phyloP scores from a whole-genome alignment of 192 early-diverging fungal species.

The Chytriomyces hyalinus region DNA sequence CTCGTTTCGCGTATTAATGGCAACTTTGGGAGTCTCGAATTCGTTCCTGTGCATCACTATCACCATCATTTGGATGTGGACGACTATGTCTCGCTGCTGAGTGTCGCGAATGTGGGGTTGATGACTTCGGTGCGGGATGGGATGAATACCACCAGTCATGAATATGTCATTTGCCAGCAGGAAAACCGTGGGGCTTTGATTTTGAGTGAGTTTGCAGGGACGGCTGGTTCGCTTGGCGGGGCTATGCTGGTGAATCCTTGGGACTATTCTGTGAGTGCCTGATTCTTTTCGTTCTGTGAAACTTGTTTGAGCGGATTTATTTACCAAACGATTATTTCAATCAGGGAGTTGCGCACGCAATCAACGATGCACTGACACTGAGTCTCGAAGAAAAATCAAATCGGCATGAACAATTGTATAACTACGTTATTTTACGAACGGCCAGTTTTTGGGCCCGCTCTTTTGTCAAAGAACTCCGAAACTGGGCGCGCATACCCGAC shows the following conservation, averaged over 20 bases:
- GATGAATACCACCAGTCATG: slow-evolving; percentile 96
- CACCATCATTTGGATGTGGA: slow-evolving; percentile 91
- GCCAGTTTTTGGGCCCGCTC: slow-evolving; percentile 86
- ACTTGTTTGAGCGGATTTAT: not conserved
- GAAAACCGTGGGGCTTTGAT: slow-evolving; percentile 82
- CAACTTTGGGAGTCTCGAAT: slow-evolving; percentile 92
- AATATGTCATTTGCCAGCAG: slow-evolving; percentile 91
- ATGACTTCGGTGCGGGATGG: slow-evolving; percentile 94
- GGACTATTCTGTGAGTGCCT: slow-evolving; percentile 68
- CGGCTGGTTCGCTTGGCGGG: slow-evolving; percentile 86
- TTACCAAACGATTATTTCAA: not conserved
- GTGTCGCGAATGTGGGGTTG: slow-evolving; percentile 90
- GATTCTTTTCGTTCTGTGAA: not conserved
- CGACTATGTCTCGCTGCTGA: slow-evolving; percentile 93
- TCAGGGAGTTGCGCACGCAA: slow-evolving; percentile 82
- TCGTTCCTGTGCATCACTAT: slow-evolving; percentile 91
- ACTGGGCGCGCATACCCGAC: slow-evolving; percentile 51
- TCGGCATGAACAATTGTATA: slow-evolving; percentile 83
- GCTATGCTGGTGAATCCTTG: slow-evolving; percentile 95
- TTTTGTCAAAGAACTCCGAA: slow-evolving; percentile 77
- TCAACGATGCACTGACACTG: slow-evolving; percentile 88
- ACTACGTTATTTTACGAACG: slow-evolving; percentile 81
- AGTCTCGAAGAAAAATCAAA: slow-evolving; percentile 72
- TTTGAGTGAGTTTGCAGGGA: slow-evolving; percentile 96
- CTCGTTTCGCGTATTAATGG: slow-evolving; percentile 93